Evolutionary conservation across 805 yeast species (phyloP).

Genomic region (Metschnikowia gruessii): DNA sequence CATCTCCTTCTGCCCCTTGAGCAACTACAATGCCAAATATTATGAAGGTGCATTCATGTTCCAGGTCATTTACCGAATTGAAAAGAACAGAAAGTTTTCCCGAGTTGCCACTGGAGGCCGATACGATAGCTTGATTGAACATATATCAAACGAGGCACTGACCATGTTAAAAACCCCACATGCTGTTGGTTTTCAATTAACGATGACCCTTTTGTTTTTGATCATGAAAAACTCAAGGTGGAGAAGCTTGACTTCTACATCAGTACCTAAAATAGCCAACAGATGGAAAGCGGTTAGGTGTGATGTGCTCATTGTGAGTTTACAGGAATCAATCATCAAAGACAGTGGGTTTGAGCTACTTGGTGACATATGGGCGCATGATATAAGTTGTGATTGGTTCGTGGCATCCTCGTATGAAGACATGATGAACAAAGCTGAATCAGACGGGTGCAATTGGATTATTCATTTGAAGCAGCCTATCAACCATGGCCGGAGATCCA

Average conservation of each 20-base stretch:
- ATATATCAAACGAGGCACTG: conserved; percentile 52
- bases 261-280: conserved; percentile 46
- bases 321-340: conserved; percentile 53
- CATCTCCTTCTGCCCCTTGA: conserved; percentile 72
- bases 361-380: conserved; percentile 66
- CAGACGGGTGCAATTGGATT: conserved; percentile 73
- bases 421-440: conserved; percentile 55
- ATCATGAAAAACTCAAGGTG: conserved; percentile 30
- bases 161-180: conserved; percentile 26
- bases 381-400: conserved; percentile 70
- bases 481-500: conserved; percentile 35
- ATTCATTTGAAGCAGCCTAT: conserved; percentile 70
- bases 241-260: conserved; percentile 2
- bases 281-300: conserved; percentile 53
- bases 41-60: conserved; percentile 85
- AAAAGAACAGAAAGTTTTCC: conserved; percentile 42
- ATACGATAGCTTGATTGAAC: conserved; percentile 69
- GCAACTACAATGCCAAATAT: conserved; percentile 77
- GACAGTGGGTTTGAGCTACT: conserved; percentile 64
- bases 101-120: conserved; percentile 90
- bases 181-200: conserved; percentile 87
- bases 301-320: conserved; percentile 75
- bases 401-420: conserved; percentile 51
- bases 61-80: conserved; percentile 72
- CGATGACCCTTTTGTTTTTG: conserved; percentile 44